Conservation (phyloP, 345 rosid species). For the Orychophragmus violaceus region DNA sequence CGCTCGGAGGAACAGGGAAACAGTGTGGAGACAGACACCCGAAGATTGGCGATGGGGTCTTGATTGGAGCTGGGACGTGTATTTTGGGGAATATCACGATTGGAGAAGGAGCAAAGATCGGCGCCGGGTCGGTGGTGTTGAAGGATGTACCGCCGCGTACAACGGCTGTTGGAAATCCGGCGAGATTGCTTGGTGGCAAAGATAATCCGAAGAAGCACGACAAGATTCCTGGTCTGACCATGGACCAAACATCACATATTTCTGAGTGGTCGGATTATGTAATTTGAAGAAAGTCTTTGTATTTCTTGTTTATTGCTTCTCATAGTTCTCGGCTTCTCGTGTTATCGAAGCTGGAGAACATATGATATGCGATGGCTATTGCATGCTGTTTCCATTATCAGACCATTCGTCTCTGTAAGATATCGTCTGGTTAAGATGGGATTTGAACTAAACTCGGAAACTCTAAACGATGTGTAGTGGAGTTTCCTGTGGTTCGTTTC, state of each 20-base stretch:
- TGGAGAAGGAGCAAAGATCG: conserved; percentile 96
- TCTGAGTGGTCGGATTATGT: conserved; percentile 90
- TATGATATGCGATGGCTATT: conserved; percentile 9
- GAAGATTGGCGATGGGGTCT: conserved; percentile 89
- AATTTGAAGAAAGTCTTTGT: conserved; percentile 38
- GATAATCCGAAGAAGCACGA: conserved; percentile 68
- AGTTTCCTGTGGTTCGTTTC: conserved; percentile 33
- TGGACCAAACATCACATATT: conserved; percentile 89
- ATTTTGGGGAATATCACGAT: conserved; percentile 76
- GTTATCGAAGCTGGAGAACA: conserved; percentile 17
- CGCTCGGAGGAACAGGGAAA: conserved; percentile 93
- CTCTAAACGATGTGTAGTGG: conserved; percentile 17
- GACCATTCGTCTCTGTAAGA: conserved; percentile 15
- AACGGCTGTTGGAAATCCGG: conserved; percentile 92
- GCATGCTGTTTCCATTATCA: conserved; percentile 1
- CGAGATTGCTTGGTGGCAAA: conserved; percentile 86
- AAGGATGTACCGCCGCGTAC: conserved; percentile 77
- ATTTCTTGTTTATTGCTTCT: conserved; percentile 14
- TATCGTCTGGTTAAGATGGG: conserved; percentile 21
- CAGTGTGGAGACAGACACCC: conserved; percentile 81
- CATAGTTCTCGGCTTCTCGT: conserved; percentile 3
- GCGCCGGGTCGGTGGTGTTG: conserved; percentile 85
- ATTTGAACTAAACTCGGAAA: conserved; percentile 28
- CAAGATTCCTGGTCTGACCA: conserved; percentile 75
- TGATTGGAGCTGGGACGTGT: conserved; percentile 93